Base-by-base conservation (phyloP, 352 stramenopile genomes). In the Pythium volutum region DNA sequence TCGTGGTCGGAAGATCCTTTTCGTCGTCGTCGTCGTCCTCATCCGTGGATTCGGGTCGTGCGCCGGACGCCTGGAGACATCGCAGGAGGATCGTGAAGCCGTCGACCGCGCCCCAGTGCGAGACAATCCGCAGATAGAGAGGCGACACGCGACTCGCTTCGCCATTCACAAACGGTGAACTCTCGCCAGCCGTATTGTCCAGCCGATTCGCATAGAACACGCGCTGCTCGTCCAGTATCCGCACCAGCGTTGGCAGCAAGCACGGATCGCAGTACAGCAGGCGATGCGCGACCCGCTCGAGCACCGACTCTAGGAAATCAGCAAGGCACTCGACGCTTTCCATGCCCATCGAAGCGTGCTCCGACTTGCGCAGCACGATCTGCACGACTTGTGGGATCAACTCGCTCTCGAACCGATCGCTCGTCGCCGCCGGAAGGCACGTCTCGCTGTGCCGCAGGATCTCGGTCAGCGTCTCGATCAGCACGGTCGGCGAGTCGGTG, bases 331-430 rank as follows among this genome's bases (percentile, higher is more conserved):
- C 46, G 1, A 75, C 75, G 16, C 64, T 54, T 2, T n/a, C 42
- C 12, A 52, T n/a, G 14, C 60, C 52, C 38, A 85, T 75, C 63
- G 51, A 41, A 66, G 70, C 15, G 54, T 59, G 31, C 15, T 46
- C 50, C 1, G 51, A 59, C 16, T 49, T 58, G 12, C 41, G 50
- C 20, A 93, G 56, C 26, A 91, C 46, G 23, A 87, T 38, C 42
- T 87, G 80, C 38, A 85, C 73, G 16, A 82, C 53, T 42, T 89
- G 77, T 8, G 78, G 80, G 14, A 89, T 48, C 16, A 91, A 76
- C 18, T 85, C 77, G 4, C 46, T 67, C 26, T 83, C 75, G 20
- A 91, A 59, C 3, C 71, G 77, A 15, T 88, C 66, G 9, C 46
- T 25, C 2, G 78, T 25, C 4, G 77, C 75, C 0, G 51, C 22